Base-by-base conservation (phyloP, 192 early-diverging fungal species). In the Backusella mclennaniae region DNA sequence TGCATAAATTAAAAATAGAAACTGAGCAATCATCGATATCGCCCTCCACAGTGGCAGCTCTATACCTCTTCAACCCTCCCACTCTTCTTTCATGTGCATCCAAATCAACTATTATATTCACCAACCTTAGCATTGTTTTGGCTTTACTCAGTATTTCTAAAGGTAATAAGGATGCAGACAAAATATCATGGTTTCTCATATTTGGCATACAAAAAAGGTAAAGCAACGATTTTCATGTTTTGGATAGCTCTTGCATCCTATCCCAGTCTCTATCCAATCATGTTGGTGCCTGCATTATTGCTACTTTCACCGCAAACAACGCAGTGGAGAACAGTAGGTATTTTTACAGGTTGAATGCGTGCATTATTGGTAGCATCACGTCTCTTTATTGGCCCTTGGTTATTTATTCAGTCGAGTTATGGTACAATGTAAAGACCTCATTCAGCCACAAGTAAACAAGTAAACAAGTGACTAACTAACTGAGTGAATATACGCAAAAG, bases 61-160 rank as follows among this genome's bases (percentile, higher is more conserved):
- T 83, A 11, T 96, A 91, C 82, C 81, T 99, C 19, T 91, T 96
- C 79, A 97, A 96, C 80, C 97, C 97, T 39, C 87, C 90, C 36
- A 93, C 90, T 6, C 83, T 99, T 35, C 82, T 87, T 8, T 91
- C 94, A 33, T 92, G 92, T 74, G 76, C 96, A 53, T 89, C 91
- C n/a, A 88, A 83, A 66, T 94, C 94, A 3, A 95, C 96, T 0
- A 83, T 92, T 21, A 49, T 92, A 11, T 94, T 96, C 75, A 94
- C 89, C 35, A 92, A 93, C 73, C 74, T 94, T 11, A 88, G 93
- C 5, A 82, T 95, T n/a, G 86, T 93, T n/a, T 76, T 87, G n/a
- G 89, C 90, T 4, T 77, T 98, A 14, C 38, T 39, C 67, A 67
- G 36, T 39, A 35, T 42, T 8, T 69, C 44, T 3, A 67, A 80